Evolutionary conservation across 2,329 filamentous ascomycete genomes (phyloP), one percentile per base, ranked within the genome.

Genomic region (Cryphonectria nitschkei): DNA sequence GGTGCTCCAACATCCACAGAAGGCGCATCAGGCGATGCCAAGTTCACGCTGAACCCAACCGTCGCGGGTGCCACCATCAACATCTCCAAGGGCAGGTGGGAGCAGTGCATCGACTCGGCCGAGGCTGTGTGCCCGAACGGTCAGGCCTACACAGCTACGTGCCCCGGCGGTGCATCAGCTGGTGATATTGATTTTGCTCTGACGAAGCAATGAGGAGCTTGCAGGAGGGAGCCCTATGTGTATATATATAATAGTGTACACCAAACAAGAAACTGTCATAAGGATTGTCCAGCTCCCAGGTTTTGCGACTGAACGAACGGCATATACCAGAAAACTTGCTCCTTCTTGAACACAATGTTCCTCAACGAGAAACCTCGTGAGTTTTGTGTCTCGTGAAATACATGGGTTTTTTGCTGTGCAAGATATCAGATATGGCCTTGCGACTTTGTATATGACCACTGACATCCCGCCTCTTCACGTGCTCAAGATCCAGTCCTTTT

Each of bases 1-100:
- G 85, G 84, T 37, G 72, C 76, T 22, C 84, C 83, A 0, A 73
- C 79, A 22, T 79, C 77, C 16, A 88, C 85, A 6, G 78, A 76
- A 0, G 86, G 86, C 46, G 75, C 80, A 62, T 82, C 81, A 5
- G 85, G 85, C 8, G 85, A 82, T 8, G 85, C 84, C 8, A 77
- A 81, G 70, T 88, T 88, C 77, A 80, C 77, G 3, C 80, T 88
- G 22, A 81, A 78, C 41, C 80, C 84, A 2, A 80, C 80, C 16
- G 79, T 78, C 4, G 70, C 75, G 1, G 85, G 84, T 11, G 81
- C 82, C 34, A 85, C 82, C 13, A 87, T 89, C 77, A 85, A 84
- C 78, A 82, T 88, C 71, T 82, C 81, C 61, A 88, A 87, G 78
- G 82, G 81, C n/a, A 79, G 82, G 34, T 87, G 86, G 85, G 84